phyloP scores from a whole-genome alignment of 2,329 filamentous ascomycete species.

The Aspergillus sp. region DNA sequence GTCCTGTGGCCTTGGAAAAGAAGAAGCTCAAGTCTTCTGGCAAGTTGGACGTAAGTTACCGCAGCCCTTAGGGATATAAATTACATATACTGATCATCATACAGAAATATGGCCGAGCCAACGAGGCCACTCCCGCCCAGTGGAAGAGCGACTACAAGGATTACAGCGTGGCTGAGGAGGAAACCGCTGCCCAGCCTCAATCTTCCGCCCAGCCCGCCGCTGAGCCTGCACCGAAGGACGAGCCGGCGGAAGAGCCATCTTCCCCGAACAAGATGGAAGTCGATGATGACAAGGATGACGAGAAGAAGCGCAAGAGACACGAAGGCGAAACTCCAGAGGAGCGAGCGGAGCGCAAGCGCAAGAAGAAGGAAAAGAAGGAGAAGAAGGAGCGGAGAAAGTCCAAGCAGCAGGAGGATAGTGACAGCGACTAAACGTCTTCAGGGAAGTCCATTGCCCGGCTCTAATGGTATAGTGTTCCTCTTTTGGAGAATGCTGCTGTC shows the following conservation, averaged over 20 bases:
- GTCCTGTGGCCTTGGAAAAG: conserved; percentile 89
- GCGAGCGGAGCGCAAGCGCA: conserved; percentile 43
- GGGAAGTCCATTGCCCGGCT: conserved; percentile 16
- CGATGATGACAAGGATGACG: conserved; percentile 37
- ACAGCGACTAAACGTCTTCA: conserved; percentile 34
- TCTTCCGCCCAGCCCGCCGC: conserved; percentile 12
- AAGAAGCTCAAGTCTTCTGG: conserved; percentile 99
- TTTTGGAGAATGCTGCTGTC: conserved; percentile 2
- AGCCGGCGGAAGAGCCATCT: conserved; percentile 22
- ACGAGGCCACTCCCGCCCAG: conserved; percentile 86
- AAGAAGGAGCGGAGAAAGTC: conserved; percentile 68
- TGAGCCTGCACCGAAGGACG: conserved; percentile 18
- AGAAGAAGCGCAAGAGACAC: conserved; percentile 49
- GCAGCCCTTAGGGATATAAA: not conserved
- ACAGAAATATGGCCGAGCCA: conserved; percentile 82
- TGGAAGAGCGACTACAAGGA: conserved; percentile 94
- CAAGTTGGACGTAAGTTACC: conserved; percentile 69
- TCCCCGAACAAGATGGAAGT: conserved; percentile 36
- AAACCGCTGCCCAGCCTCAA: conserved; percentile 40
- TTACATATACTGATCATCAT: conserved; percentile 25
- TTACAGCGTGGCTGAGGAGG: conserved; percentile 52
- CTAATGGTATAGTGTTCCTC: conserved; percentile 7
- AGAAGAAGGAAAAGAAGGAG: conserved; percentile 51
- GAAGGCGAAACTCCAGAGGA: conserved; percentile 49
- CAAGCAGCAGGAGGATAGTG: conserved; percentile 70